Evolutionary conservation across 1,139 yeast genomes (phyloP).

Genomic region (Zygoascus sp.): DNA sequence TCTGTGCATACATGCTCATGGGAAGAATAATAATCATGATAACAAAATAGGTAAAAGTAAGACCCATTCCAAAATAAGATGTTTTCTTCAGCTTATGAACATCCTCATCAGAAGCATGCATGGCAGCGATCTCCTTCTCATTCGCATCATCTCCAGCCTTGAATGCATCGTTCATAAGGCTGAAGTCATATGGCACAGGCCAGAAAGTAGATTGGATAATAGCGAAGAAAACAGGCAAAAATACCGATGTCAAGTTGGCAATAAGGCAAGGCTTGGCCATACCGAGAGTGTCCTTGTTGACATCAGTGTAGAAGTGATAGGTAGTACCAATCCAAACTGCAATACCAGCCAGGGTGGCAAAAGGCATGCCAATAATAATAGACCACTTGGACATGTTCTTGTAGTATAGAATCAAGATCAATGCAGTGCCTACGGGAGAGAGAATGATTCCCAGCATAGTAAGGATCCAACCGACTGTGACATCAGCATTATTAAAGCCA

Average conservation of each 20-base stretch:
- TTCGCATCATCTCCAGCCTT: constrained; percentile 52
- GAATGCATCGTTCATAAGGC: constrained; percentile 49
- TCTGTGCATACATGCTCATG: constrained; percentile 16
- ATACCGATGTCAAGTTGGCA: constrained; percentile 75
- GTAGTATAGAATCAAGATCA: constrained; percentile 65
- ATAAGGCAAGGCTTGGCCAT: constrained; percentile 76
- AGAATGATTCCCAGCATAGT: constrained; percentile 74
- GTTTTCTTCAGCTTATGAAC: neutral
- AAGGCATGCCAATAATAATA: constrained; percentile 42
- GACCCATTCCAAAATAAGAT: neutral
- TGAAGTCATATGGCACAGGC: constrained; percentile 72
- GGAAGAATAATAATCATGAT: constrained; percentile 14
- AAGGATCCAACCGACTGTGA: constrained; percentile 79
- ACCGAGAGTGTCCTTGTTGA: constrained; percentile 55
- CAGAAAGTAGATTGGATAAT: constrained; percentile 62
- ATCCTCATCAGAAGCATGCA: constrained; percentile 7
- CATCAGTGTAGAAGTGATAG: constrained; percentile 21
- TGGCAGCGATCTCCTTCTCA: constrained; percentile 14
- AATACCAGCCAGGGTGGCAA: constrained; percentile 43
- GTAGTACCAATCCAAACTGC: constrained; percentile 46
- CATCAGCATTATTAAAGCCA: constrained; percentile 72
- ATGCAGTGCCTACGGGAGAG: constrained; percentile 77
- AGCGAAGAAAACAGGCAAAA: constrained; percentile 59
- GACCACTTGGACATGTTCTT: constrained; percentile 50
- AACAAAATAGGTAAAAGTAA: neutral